Conservation (phyloP, 306 rosid genomes). For the Quercus agrifolia region DNA sequence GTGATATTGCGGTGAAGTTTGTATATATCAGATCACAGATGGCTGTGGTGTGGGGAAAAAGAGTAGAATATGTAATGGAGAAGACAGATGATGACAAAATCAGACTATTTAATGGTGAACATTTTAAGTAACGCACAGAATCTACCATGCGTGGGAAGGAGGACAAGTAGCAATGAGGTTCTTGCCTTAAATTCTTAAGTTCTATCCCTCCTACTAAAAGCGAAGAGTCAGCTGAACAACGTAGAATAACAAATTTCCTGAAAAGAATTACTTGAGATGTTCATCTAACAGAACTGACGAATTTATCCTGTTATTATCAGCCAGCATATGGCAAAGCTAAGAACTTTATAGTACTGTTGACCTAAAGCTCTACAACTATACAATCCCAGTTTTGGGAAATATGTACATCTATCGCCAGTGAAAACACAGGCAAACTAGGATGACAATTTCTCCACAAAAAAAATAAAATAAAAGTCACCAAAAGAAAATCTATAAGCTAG, state of each 20-base stretch:
- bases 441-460: not conserved
- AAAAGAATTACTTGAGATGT: not conserved
- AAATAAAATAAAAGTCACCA: not conserved
- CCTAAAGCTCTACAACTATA: not conserved
- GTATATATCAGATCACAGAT: not conserved
- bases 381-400: not conserved
- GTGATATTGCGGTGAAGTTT: not conserved
- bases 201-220: not conserved
- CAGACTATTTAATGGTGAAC: constrained; percentile 29
- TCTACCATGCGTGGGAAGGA: not conserved
- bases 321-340: not conserved
- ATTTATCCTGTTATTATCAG: not conserved
- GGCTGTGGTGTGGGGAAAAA: constrained; percentile 28
- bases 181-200: not conserved
- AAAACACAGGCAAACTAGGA: not conserved
- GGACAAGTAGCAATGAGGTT: constrained; percentile 3
- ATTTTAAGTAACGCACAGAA: constrained; percentile 19
- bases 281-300: not conserved
- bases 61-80: constrained; percentile 26
- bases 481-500: not conserved
- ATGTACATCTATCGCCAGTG: not conserved
- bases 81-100: constrained; percentile 2
- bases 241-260: not conserved
- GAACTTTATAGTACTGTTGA: not conserved
- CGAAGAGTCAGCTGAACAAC: not conserved